phyloP scores from a whole-genome alignment of 768 basidiomycete species.

The Hericium rajendrae region DNA sequence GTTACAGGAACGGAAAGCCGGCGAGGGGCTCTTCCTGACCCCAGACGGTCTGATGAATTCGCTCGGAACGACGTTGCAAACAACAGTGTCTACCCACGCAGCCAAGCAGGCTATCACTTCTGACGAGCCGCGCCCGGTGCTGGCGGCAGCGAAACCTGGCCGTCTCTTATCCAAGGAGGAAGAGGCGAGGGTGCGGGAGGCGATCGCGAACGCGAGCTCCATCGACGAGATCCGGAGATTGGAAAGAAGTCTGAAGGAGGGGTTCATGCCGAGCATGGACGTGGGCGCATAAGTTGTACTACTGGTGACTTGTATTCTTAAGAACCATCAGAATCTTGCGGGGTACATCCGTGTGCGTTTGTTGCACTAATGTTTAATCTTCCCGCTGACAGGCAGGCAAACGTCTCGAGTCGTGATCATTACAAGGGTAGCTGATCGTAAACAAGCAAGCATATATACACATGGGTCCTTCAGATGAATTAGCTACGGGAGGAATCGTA shows the following conservation, averaged over 20 bases:
- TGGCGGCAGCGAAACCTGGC: constrained; percentile 58
- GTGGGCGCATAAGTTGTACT: constrained; percentile 55
- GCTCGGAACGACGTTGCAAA: constrained; percentile 69
- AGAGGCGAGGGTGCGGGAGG: constrained; percentile 75
- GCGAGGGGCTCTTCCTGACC: constrained; percentile 71
- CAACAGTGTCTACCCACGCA: constrained; percentile 57
- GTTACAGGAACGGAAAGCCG: constrained; percentile 68
- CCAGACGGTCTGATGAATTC: constrained; percentile 68
- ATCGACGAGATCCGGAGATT: constrained; percentile 81
- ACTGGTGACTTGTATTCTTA: constrained; percentile 1
- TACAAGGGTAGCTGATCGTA: no score
- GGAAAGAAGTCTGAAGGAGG: constrained; percentile 76
- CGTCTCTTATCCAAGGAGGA: constrained; percentile 89
- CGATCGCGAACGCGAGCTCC: constrained; percentile 84
- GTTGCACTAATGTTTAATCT: neutral
- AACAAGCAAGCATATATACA: no score
- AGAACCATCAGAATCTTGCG: neutral
- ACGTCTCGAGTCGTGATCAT: no score
- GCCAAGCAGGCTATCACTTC: constrained; percentile 55
- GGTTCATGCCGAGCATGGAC: constrained; percentile 72
- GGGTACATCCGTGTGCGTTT: neutral
- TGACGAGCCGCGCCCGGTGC: constrained; percentile 67
- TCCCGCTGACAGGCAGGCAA: no score
- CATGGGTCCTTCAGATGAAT: no score
- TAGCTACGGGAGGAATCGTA: no score